A percentile compares a stretch with the other conserved stretches of the same genome.
Evolutionary conservation across 768 basidiomycete genomes (phyloP).

Genomic region (Boletellus ananiceps): DNA sequence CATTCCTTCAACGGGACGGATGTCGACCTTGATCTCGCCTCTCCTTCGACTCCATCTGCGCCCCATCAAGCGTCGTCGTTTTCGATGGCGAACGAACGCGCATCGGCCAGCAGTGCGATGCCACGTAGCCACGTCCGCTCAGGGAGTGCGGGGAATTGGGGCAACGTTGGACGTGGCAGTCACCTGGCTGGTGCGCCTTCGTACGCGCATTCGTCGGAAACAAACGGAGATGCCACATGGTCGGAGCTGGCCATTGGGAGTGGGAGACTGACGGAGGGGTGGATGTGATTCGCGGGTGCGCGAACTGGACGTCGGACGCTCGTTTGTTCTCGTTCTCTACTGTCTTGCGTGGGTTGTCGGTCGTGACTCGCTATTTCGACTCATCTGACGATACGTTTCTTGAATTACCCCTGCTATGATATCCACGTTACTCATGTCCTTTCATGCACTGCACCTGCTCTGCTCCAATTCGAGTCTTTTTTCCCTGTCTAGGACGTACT

Average conservation of each 20-base stretch:
- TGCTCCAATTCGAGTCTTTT: conserved; percentile 39
- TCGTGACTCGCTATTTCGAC: conserved; percentile 20
- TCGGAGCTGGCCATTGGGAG: conserved; percentile 47
- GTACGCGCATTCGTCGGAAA: conserved; percentile 54
- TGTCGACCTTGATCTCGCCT: conserved; percentile 51
- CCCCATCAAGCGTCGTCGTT: conserved; percentile 40
- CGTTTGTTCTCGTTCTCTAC: conserved; percentile 15
- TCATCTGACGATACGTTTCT: conserved; percentile 32
- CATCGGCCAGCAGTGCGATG: conserved; percentile 27
- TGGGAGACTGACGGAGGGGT: conserved; percentile 53
- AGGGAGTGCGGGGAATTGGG: conserved; percentile 82
- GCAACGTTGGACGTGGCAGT: conserved; percentile 51
- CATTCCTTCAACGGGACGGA: conserved; percentile 79
- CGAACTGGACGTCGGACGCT: conserved; percentile 41
- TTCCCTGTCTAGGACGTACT: conserved; percentile 12
- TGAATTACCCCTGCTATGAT: conserved; percentile 36
- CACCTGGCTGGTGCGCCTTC: conserved; percentile 46
- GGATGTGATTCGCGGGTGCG: conserved; percentile 23
- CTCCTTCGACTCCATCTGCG: conserved; percentile 51
- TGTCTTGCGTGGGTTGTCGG: conserved; percentile 9
- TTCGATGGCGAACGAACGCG: conserved; percentile 37
- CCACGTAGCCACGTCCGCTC: conserved; percentile 67
- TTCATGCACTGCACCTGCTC: conserved; percentile 36
- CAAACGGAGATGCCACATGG: conserved; percentile 55
- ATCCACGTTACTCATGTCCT: conserved; percentile 39